Conservation (phyloP, 176 grass and related monocot species). For the Paspalum notatum region DNA sequence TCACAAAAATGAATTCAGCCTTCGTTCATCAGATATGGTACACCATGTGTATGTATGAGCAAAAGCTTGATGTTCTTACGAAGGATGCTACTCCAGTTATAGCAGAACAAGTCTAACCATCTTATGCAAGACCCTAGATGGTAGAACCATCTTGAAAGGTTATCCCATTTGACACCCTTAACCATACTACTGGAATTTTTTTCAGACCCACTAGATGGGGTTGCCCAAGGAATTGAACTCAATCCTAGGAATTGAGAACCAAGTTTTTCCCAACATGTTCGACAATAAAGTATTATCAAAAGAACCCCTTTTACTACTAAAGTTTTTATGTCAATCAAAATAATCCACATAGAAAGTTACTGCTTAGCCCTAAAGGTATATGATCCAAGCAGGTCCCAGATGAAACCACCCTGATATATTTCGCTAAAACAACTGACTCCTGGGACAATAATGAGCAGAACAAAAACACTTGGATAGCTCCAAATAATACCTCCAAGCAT, state of each 20-base stretch:
- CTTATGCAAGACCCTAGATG: not conserved
- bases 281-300: not conserved
- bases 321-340: not conserved
- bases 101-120: too few species aligned
- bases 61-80: too few species aligned
- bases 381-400: not conserved
- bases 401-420: not conserved
- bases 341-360: not conserved
- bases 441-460: not conserved
- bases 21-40: not conserved
- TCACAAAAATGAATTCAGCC: conserved; percentile 5
- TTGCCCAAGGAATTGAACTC: not conserved
- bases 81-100: too few species aligned
- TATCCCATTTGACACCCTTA: not conserved
- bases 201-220: not conserved
- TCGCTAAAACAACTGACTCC: not conserved
- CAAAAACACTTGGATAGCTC: conserved; percentile 4
- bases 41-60: not conserved
- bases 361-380: not conserved
- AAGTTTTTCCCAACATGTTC: not conserved
- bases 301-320: not conserved
- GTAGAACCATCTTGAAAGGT: not conserved
- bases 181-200: too few species aligned
- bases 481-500: not conserved
- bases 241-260: not conserved